These are phyloP conservation scores for Rhipidocladum racemiflorum DNA, from an alignment of 176 grass and related monocot genomes.

Conservation along the genomic window DNA sequence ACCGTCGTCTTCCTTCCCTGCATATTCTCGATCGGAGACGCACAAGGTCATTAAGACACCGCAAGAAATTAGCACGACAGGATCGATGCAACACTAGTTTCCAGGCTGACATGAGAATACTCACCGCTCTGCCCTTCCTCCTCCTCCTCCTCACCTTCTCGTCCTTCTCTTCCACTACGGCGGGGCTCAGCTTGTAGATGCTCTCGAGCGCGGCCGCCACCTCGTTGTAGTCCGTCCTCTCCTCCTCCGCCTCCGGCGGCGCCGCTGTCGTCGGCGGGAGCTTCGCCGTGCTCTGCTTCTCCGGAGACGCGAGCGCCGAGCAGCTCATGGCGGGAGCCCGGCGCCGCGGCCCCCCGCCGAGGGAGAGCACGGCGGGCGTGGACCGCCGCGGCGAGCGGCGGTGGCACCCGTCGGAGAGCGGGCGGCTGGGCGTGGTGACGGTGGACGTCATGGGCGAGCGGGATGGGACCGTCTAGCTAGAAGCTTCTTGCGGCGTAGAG, in stretches of 20 bases:
- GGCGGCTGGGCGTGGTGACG: constrained; percentile 41
- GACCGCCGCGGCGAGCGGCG: constrained; percentile 37
- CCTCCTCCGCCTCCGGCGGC: not conserved
- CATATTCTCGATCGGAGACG: not conserved
- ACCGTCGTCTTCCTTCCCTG: constrained; percentile 5
- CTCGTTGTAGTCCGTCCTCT: constrained; percentile 61
- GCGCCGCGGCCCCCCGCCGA: constrained; percentile 26
- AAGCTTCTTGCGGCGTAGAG: not conserved
- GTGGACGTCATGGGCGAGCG: constrained; percentile 41
- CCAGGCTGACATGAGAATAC: not conserved
- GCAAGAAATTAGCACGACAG: not conserved
- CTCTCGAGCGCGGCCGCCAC: constrained; percentile 84
- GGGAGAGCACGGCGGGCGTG: constrained; percentile 27
- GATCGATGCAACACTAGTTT: too few relatives aligned
- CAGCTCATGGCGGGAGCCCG: constrained; percentile 44
- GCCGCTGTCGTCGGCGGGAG: not conserved
- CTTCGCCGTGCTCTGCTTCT: constrained; percentile 40
- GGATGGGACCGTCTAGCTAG: not conserved
- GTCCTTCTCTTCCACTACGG: constrained; percentile 37
- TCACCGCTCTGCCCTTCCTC: constrained; percentile 6
- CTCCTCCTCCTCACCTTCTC: constrained; percentile 3
- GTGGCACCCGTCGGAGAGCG: constrained; percentile 29
- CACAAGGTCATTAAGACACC: not conserved
- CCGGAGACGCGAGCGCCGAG: constrained; percentile 49
- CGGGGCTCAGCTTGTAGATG: constrained; percentile 88